Base-by-base conservation (phyloP, 1,139 yeast species). In the Candida albicans region DNA sequence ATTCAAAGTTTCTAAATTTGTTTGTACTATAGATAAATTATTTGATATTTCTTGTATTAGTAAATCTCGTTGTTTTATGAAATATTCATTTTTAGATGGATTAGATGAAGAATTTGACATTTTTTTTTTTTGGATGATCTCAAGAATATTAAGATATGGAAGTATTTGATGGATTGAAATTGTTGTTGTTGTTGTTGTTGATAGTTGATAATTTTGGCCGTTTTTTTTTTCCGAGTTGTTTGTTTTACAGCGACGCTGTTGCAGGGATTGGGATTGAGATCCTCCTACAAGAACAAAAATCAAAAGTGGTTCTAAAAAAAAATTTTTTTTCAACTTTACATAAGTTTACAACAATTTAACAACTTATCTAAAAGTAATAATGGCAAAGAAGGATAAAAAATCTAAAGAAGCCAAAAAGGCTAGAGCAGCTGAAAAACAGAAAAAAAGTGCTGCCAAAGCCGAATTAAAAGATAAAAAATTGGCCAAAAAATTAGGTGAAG, bases 341-440 rank as follows among this genome's bases (percentile, higher is more conserved):
- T 34, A 38, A n/a, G n/a, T 42, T 39, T 26, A 40, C 42, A 35
- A 12, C n/a, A n/a, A n/a, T n/a, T n/a, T n/a, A 22, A 12, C 10
- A 32, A 6, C 30, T 24, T 6, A 15, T 8, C 2, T n/a, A 6
- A 12, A 22, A 28, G 15, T 8, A n/a, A n/a, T n/a, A n/a, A 86
- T 87, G 96, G 96, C 90, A 10, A 90, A 88, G 68, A 90, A 89
- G 68, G 86, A 70, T 53, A 83, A 88, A 67, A 87, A 88, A 65
- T 82, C 87, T 49, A 89, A 89, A 64, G 96, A 88, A 40, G 89
- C 96, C 55, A 89, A 90, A 65, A 90, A 90, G 77, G 95, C 95
- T 27, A 79, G 96, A 40, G 70, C 86, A 33, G 96, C 93, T 26
- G 91, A 82, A 52, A 93, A 93, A 71, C 82, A 79, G 49, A 84